Base-by-base conservation (phyloP, 192 early-diverging fungal species). In the Allomyces arbusculus region DNA sequence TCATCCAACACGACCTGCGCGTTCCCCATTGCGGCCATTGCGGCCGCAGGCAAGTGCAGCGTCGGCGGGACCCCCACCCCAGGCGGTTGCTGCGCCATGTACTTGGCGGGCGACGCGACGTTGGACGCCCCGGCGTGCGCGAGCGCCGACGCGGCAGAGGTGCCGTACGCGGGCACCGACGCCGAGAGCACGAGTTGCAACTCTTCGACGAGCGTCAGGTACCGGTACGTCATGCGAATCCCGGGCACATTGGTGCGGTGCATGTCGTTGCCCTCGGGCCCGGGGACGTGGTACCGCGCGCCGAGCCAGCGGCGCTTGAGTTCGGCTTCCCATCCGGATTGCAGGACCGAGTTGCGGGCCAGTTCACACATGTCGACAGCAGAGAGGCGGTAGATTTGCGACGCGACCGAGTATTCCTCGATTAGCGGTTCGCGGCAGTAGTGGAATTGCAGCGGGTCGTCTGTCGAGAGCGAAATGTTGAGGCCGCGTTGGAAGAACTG, bases 381-480 rank as follows among this genome's bases (percentile, higher is more conserved):
- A 14, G 89, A 90, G 26, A 91, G 75, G 69, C 94, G 94, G 89
- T 90, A 97, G 66, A 97, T 97, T 85, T 94, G 91, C 33, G 91
- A 87, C 5, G 90, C 92, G 0, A 94, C 89, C 68, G 89, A 90
- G 74, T 91, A 97, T 71, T 97, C 94, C 71, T 97, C 94, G 76
- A 94, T 97, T 72, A 97, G 68, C 0, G 94, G 94, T 72, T 97
- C 94, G 70, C 89, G 92, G 14, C 92, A 94, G 65, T 90, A 93
- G 69, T 97, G 94, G 75, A 97, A 94, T 74, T 97, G 94, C 58
- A 97, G 68, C 11, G 94, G 94, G 73, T 97, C 94, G 69, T 97
- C 94, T 1, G 91, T 93, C 22, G 89, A 91, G 23, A 97, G 73
- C 19, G 86, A 86, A 10, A 97, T 87, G 71, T 97, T 94, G 44